These are phyloP conservation scores for Chenopodium berlandieri DNA, from an alignment of 148 eudicot species.

Conservation along the genomic window DNA sequence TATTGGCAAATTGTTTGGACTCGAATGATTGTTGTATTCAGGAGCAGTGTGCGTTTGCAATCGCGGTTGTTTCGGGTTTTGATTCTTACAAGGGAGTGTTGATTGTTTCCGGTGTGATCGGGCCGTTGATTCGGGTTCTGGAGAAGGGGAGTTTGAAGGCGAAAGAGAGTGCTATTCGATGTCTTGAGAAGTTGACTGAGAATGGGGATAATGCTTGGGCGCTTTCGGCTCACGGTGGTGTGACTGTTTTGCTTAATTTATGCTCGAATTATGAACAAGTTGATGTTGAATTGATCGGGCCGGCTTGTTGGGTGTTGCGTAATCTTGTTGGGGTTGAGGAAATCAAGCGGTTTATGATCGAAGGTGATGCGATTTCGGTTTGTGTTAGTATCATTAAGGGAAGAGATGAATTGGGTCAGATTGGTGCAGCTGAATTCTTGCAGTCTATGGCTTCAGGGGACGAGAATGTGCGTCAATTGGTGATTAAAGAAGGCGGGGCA, in stretches of 20 bases:
- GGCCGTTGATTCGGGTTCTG: constrained; percentile 62
- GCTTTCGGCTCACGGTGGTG: constrained; percentile 89
- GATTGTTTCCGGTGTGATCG: constrained; percentile 49
- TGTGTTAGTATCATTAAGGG: constrained; percentile 47
- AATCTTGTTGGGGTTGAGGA: constrained; percentile 79
- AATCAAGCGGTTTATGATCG: constrained; percentile 76
- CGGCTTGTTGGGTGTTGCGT: constrained; percentile 59
- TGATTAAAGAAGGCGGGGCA: constrained; percentile 50
- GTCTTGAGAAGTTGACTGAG: constrained; percentile 58
- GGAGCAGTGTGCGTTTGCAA: constrained; percentile 47
- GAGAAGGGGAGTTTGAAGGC: constrained; percentile 50
- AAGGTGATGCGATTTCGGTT: constrained; percentile 53
- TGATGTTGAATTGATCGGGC: constrained; percentile 39
- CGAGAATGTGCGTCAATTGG: constrained; percentile 40
- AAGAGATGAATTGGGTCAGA: constrained; percentile 51
- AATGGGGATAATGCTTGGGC: constrained; percentile 91
- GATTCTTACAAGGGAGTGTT: constrained; percentile 36
- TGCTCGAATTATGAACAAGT: constrained; percentile 19
- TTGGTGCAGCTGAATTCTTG: constrained; percentile 54
- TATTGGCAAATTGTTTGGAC: constrained; percentile 52
- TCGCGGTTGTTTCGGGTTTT: constrained; percentile 45
- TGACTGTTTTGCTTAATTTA: constrained; percentile 48
- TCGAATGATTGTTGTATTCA: constrained; percentile 45
- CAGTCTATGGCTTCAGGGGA: constrained; percentile 56
- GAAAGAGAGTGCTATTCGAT: constrained; percentile 44